Percentiles rank a stretch among this genome's conserved stretches.
phyloP scores from a whole-genome alignment of 179 eudicot genomes.

The Gypsophila paniculata region DNA sequence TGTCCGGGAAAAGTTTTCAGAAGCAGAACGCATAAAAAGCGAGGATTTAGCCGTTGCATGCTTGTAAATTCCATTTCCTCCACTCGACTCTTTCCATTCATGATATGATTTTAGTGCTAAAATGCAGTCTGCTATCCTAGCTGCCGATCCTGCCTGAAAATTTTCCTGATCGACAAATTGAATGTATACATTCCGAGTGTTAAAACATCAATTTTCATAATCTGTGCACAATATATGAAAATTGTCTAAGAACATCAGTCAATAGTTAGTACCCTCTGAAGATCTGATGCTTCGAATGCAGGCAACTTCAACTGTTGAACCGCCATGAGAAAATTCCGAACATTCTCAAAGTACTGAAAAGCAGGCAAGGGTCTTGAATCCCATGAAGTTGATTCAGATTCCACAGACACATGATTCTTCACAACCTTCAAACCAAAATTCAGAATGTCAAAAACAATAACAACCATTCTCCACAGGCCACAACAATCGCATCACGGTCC shows the following conservation, averaged over 20 bases:
- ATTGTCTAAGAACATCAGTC: neutral
- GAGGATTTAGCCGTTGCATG: constrained; percentile 57
- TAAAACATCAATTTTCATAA: neutral
- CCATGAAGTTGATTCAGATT: constrained; percentile 47
- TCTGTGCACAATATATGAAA: neutral
- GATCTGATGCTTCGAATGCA: constrained; percentile 80
- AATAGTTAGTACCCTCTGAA: constrained; percentile 57
- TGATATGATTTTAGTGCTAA: constrained; percentile 71
- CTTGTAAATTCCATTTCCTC: constrained; percentile 61
- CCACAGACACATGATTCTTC: constrained; percentile 38
- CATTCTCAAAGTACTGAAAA: constrained; percentile 94
- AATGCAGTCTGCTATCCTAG: constrained; percentile 77
- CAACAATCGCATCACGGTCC: neutral
- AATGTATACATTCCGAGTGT: neutral
- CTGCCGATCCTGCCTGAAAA: constrained; percentile 64
- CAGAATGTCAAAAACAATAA: constrained; percentile 1
- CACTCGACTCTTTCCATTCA: constrained; percentile 72
- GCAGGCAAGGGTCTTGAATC: constrained; percentile 91
- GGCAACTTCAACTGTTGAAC: constrained; percentile 68
- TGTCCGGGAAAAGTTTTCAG: constrained; percentile 39
- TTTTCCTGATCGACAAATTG: constrained; percentile 43
- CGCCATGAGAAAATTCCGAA: constrained; percentile 70
- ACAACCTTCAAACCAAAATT: constrained; percentile 51
- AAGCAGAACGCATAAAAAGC: constrained; percentile 39
- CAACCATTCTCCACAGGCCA: neutral